Evolutionary conservation across 305 asterid species (phyloP).

Genomic region (Coffea humblotiana): DNA sequence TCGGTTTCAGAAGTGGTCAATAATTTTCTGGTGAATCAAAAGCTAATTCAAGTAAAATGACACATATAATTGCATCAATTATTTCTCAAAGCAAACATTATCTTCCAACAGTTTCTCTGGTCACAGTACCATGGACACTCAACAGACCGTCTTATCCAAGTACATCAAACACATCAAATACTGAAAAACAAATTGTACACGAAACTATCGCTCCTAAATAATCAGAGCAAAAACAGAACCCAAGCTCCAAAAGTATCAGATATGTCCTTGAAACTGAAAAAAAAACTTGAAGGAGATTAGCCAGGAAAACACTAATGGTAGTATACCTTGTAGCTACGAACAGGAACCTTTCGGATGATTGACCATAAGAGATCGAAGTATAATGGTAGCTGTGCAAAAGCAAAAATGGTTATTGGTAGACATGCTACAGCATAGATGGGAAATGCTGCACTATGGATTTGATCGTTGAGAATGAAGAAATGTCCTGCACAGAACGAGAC

Average conservation of each 20-base stretch:
- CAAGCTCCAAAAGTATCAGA: not conserved
- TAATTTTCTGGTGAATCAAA: not conserved
- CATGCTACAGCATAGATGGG: constrained; percentile 31
- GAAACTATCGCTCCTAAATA: not conserved
- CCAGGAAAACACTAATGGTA: not conserved
- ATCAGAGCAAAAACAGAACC: not conserved
- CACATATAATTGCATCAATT: not conserved
- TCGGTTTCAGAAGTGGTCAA: not conserved
- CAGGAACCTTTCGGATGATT: constrained; percentile 19
- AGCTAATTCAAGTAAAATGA: not conserved
- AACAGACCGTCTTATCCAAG: not conserved
- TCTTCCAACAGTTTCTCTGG: not conserved
- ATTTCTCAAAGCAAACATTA: not conserved
- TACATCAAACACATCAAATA: not conserved
- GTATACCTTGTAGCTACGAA: constrained; percentile 32
- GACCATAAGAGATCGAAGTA: constrained; percentile 37
- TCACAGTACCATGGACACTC: not conserved
- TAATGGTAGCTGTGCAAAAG: constrained; percentile 35
- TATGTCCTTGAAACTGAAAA: not conserved
- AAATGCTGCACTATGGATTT: constrained; percentile 17
- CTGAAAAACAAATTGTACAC: not conserved
- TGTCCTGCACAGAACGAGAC: constrained; percentile 41
- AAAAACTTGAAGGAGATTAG: not conserved
- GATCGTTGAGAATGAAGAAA: constrained; percentile 29
- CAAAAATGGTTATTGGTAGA: constrained; percentile 36